Evolutionary conservation across 2,329 filamentous ascomycete species (phyloP).

Genomic region (Leptographium lundbergii): DNA sequence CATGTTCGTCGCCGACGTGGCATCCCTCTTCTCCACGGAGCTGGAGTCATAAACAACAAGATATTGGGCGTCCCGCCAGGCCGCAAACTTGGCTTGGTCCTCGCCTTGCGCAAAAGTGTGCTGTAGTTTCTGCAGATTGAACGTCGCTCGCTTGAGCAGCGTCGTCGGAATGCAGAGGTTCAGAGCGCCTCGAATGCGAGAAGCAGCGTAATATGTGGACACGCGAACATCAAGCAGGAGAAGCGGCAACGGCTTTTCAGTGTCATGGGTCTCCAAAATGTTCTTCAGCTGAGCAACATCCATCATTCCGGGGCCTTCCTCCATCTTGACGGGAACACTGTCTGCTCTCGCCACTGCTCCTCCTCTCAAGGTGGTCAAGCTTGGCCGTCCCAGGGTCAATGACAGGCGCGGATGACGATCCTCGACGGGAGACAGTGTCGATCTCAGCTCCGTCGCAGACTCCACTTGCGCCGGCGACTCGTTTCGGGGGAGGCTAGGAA

Average conservation of each 20-base stretch:
- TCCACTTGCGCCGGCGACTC: slow-evolving; percentile 33
- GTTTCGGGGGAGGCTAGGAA: slow-evolving; percentile 29
- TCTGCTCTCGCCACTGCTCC: slow-evolving; percentile 25
- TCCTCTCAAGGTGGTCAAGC: slow-evolving; percentile 7
- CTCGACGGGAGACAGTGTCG: slow-evolving; percentile 28
- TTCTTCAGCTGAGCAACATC: slow-evolving; percentile 40
- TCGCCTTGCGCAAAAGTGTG: slow-evolving; percentile 68
- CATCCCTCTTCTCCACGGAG: slow-evolving; percentile 69
- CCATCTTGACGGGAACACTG: slow-evolving; percentile 38
- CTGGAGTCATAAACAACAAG: slow-evolving; percentile 81
- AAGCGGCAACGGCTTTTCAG: slow-evolving; percentile 22
- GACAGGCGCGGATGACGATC: slow-evolving; percentile 44
- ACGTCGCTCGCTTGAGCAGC: slow-evolving; percentile 78
- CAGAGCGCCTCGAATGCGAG: slow-evolving; percentile 66
- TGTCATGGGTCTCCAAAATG: slow-evolving; percentile 32
- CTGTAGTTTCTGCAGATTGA: slow-evolving; percentile 75
- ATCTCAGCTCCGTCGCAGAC: slow-evolving; percentile 21
- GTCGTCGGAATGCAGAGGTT: slow-evolving; percentile 95
- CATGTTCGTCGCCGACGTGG: slow-evolving; percentile 68
- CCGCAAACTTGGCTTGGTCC: slow-evolving; percentile 60
- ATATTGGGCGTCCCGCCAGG: slow-evolving; percentile 60
- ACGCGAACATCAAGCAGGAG: slow-evolving; percentile 79
- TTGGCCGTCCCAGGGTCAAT: slow-evolving; percentile 30
- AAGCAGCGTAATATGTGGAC: slow-evolving; percentile 65
- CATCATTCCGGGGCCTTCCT: slow-evolving; percentile 38